Evolutionary conservation across 2,329 filamentous ascomycete genomes (phyloP).

Genomic region (Fusarium oligoseptatum): DNA sequence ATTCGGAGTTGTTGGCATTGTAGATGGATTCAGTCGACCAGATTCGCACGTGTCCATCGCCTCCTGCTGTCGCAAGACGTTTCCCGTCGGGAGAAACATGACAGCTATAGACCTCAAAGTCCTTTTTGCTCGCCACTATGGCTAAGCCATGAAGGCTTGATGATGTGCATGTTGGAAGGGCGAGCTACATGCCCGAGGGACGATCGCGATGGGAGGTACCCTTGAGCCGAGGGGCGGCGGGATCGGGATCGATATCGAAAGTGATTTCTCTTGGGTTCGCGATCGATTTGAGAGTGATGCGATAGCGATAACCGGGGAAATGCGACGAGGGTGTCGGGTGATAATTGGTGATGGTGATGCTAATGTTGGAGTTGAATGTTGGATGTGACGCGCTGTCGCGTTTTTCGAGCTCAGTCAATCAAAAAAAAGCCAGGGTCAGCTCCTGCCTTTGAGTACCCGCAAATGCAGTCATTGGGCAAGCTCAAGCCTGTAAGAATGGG

Average conservation of each 20-base stretch:
- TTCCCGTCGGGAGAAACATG: slow-evolving; percentile 95
- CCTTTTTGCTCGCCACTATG: slow-evolving; percentile 98
- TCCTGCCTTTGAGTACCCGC: slow-evolving; percentile 14
- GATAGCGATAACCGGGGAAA: background rate
- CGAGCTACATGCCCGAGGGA: slow-evolving; percentile 40
- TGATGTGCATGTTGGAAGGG: slow-evolving; percentile 76
- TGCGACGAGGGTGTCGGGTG: background rate
- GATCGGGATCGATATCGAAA: background rate
- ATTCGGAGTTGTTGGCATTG: slow-evolving; percentile 79
- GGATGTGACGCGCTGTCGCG: slow-evolving; percentile 40
- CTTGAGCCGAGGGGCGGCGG: slow-evolving; percentile 10
- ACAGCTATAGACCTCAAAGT: slow-evolving; percentile 98
- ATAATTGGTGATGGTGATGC: slow-evolving; percentile 20
- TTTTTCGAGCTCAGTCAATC: slow-evolving; percentile 38
- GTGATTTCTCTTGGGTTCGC: background rate
- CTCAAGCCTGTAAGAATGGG: slow-evolving; percentile 1
- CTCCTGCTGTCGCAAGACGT: slow-evolving; percentile 91
- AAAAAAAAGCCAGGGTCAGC: slow-evolving; percentile 36
- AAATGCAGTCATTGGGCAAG: slow-evolving; percentile 11
- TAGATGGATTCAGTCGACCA: slow-evolving; percentile 97
- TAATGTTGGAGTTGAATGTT: slow-evolving; percentile 25
- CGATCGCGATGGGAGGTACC: slow-evolving; percentile 13
- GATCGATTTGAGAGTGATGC: slow-evolving; percentile 16
- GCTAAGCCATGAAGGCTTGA: slow-evolving; percentile 95
- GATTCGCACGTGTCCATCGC: slow-evolving; percentile 96